Conservation (phyloP, 1,284 basidiomycete species). For the Ceratorhiza oryzae-sativae region DNA sequence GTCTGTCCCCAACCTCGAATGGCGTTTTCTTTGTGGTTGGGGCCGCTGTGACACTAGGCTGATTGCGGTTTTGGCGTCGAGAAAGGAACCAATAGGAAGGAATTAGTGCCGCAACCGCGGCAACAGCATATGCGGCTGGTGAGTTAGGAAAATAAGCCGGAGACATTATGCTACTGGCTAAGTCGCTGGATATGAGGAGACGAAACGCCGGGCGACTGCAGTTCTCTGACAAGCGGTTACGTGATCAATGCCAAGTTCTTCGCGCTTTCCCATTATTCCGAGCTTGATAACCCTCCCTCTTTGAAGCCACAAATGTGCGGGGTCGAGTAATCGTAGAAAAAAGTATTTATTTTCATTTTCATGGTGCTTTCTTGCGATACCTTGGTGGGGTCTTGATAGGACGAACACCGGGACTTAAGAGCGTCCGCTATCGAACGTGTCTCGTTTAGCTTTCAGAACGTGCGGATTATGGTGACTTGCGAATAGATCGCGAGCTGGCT, state of each 20-base stretch:
- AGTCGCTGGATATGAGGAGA: neutral
- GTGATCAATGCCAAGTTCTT: neutral
- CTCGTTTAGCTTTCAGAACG: neutral
- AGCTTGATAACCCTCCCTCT: too few species aligned
- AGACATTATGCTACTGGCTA: conserved; percentile 1
- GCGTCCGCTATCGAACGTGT: conserved; percentile 8
- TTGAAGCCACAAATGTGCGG: too few species aligned
- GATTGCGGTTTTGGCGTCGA: neutral
- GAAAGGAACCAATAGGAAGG: conserved; percentile 26
- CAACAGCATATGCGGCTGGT: conserved; percentile 10
- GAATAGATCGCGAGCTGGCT: neutral
- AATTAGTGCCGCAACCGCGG: neutral
- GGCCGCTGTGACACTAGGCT: neutral
- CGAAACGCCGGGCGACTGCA: neutral
- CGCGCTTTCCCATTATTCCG: neutral
- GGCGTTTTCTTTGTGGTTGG: neutral
- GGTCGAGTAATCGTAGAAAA: too few species aligned
- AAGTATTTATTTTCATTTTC: too few species aligned
- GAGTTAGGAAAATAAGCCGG: conserved; percentile 14
- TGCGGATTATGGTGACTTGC: neutral
- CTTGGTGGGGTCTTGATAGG: too few species aligned
- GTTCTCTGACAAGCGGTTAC: neutral
- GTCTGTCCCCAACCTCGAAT: conserved; percentile 17
- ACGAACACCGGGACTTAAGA: too few species aligned
- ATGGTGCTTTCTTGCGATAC: too few species aligned